Conservation (phyloP, 768 basidiomycete species). For the Hypholoma sublateritium region DNA sequence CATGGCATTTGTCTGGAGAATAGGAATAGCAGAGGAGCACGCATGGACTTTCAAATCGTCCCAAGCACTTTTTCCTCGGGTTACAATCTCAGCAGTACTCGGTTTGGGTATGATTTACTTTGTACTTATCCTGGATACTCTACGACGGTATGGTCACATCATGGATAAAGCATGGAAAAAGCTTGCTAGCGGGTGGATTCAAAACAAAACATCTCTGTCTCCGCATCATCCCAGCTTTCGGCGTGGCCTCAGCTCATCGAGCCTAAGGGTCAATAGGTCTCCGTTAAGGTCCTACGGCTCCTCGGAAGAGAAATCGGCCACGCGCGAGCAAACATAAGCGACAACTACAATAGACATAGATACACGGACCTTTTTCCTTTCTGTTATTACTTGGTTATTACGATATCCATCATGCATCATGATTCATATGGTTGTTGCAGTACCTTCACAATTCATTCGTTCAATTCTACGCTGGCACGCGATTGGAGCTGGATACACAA, state of each 20-base stretch:
- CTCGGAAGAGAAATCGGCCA: background rate
- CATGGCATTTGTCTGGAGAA: slow-evolving; percentile 28
- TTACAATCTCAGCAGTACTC: slow-evolving; percentile 47
- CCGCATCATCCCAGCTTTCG: background rate
- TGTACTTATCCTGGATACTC: slow-evolving; percentile 47
- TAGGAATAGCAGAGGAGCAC: slow-evolving; percentile 5
- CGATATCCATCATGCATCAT: background rate
- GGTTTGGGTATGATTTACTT: slow-evolving; percentile 54
- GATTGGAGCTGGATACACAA: too few species aligned
- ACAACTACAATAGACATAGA: too few species aligned
- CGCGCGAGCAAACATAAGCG: background rate
- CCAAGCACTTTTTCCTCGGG: slow-evolving; percentile 35
- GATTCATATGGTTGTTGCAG: background rate
- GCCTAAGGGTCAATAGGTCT: background rate
- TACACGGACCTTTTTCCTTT: background rate
- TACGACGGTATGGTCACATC: slow-evolving; percentile 49
- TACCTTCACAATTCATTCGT: background rate
- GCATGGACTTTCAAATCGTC: background rate
- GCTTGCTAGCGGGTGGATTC: slow-evolving; percentile 24
- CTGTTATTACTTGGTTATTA: background rate
- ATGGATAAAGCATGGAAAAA: slow-evolving; percentile 34
- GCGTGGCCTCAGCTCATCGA: background rate
- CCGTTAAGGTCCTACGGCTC: background rate
- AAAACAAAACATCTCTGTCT: background rate
- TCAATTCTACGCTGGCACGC: too few species aligned